Percentiles rank a stretch among this genome's conserved stretches.
phyloP scores from a whole-genome alignment of 2,329 filamentous ascomycete species.

The Xylaria sp. region DNA sequence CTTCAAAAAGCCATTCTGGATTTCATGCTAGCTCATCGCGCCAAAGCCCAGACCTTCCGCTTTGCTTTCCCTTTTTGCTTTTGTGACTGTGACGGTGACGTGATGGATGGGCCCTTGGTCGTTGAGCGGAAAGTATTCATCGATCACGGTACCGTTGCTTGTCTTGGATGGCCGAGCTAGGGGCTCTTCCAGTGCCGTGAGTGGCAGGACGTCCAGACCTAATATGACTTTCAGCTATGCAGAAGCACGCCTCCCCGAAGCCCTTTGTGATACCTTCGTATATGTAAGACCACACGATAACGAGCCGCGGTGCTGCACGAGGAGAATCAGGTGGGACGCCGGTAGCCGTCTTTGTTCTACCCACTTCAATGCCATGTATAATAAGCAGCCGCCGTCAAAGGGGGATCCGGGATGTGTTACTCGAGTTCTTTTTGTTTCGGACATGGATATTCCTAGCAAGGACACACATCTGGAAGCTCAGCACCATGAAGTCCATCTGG shows the following conservation, averaged over 20 bases:
- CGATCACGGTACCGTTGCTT: neutral
- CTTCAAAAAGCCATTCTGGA: neutral
- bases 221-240: neutral
- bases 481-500: slow-evolving; percentile 12
- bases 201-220: neutral
- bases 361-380: neutral
- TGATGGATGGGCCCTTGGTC: neutral
- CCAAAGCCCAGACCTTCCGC: neutral
- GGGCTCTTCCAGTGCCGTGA: neutral
- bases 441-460: no score
- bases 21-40: neutral
- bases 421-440: no score
- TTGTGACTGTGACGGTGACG: neutral
- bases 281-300: neutral
- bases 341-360: neutral
- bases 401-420: neutral
- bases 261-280: neutral
- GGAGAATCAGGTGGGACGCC: neutral
- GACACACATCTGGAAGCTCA: neutral
- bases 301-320: neutral
- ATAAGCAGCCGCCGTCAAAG: neutral
- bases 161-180: neutral
- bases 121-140: neutral
- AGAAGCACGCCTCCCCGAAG: neutral
- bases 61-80: neutral